Percentiles rank a stretch among this genome's conserved stretches.
Conservation (phyloP, 805 yeast species). For the Vanderwaltozyma polyspora region DNA sequence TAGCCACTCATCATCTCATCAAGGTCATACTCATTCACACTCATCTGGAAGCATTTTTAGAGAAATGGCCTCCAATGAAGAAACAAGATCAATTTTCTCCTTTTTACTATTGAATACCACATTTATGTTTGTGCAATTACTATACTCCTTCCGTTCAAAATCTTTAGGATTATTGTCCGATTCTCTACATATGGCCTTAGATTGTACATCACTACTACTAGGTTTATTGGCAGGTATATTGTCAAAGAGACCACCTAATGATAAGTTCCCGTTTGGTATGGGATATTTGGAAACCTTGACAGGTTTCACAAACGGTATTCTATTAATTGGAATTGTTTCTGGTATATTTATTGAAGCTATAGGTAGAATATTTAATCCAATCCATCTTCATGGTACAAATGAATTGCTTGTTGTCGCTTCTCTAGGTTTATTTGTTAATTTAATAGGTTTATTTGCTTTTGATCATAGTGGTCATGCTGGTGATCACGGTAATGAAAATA, state of each 20-base stretch:
- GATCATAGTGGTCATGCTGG: constrained; percentile 62
- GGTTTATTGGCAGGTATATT: constrained; percentile 79
- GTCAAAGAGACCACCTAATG: constrained; percentile 47
- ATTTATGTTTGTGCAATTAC: constrained; percentile 87
- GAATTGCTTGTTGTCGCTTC: constrained; percentile 78
- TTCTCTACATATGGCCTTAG: constrained; percentile 92
- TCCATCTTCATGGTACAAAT: constrained; percentile 62
- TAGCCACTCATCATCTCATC: background rate
- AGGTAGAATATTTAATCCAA: constrained; percentile 71
- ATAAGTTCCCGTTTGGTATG: constrained; percentile 79
- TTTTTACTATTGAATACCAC: constrained; percentile 76
- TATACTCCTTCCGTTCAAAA: constrained; percentile 86
- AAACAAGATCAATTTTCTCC: constrained; percentile 80
- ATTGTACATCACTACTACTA: constrained; percentile 79
- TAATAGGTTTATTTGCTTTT: constrained; percentile 90
- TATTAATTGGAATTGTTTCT: constrained; percentile 77
- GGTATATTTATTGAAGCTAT: constrained; percentile 82
- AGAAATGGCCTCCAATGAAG: constrained; percentile 40
- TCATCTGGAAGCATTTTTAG: constrained; percentile 10
- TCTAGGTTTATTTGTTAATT: constrained; percentile 75
- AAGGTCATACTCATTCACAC: constrained; percentile 1
- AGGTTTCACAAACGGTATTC: constrained; percentile 89
- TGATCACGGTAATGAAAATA: constrained; percentile 44
- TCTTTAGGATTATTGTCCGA: constrained; percentile 87
- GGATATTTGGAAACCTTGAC: constrained; percentile 81